Evolutionary conservation across 768 basidiomycete species (phyloP).

Genomic region (Phanerochaete carnosa): DNA sequence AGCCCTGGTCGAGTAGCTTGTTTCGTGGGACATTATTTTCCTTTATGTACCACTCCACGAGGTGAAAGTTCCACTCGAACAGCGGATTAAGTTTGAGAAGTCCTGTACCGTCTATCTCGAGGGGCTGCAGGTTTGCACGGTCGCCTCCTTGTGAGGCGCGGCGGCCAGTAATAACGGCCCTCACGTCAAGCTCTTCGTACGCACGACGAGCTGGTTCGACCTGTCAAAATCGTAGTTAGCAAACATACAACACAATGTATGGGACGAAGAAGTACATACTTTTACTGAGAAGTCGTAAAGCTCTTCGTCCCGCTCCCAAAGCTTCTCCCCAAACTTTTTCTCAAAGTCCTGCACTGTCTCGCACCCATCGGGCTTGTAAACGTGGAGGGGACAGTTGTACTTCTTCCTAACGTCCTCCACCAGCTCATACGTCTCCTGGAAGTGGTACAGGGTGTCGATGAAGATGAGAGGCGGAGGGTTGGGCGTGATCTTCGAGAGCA

Average conservation of each 20-base stretch:
- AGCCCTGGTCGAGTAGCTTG: constrained; percentile 83
- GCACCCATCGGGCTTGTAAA: constrained; percentile 78
- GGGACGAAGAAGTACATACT: constrained; percentile 37
- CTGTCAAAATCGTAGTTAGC: constrained; percentile 33
- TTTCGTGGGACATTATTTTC: constrained; percentile 85
- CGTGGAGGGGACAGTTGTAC: constrained; percentile 71
- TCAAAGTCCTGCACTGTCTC: constrained; percentile 73
- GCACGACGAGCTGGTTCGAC: constrained; percentile 92
- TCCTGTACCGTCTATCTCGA: constrained; percentile 89
- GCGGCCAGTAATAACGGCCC: constrained; percentile 92
- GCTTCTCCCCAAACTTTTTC: constrained; percentile 65
- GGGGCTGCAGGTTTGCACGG: constrained; percentile 73
- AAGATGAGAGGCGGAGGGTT: constrained; percentile 85
- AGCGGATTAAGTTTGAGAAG: constrained; percentile 94
- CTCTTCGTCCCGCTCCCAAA: constrained; percentile 89
- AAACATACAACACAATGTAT: background rate
- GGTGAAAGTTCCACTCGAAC: constrained; percentile 78
- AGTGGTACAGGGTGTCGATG: constrained; percentile 96
- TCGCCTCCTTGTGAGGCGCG: constrained; percentile 93
- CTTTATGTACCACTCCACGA: constrained; percentile 84
- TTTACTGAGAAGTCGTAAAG: constrained; percentile 92
- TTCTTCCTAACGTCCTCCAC: constrained; percentile 74
- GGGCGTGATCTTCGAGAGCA: constrained; percentile 80
- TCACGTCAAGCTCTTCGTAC: constrained; percentile 74
- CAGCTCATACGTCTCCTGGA: constrained; percentile 87